Evolutionary conservation across 108 stramenopile species (phyloP).

Genomic region (Skeletonema marinoi): DNA sequence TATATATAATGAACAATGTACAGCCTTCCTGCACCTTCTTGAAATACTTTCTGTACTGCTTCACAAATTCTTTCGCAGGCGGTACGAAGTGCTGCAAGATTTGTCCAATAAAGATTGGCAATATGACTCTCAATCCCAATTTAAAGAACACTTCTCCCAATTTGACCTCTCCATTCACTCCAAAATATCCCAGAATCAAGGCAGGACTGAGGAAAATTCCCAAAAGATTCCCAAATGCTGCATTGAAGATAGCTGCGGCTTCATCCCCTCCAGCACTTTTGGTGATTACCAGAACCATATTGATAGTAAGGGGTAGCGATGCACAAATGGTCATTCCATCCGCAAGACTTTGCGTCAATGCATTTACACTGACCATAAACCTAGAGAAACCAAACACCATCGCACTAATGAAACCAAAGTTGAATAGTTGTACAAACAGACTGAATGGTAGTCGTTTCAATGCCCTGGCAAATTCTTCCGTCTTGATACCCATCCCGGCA

Average conservation of each 20-base stretch:
- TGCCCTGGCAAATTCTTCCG: slow-evolving; percentile 81
- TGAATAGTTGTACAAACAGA: slow-evolving; percentile 70
- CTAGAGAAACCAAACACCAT: slow-evolving; percentile 67
- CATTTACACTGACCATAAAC: slow-evolving; percentile 41
- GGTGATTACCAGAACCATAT: slow-evolving; percentile 82
- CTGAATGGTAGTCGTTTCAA: slow-evolving; percentile 73
- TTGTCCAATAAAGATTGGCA: slow-evolving; percentile 65
- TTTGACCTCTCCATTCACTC: slow-evolving; percentile 46
- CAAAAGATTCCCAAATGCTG: slow-evolving; percentile 63
- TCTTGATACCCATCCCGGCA: slow-evolving; percentile 78
- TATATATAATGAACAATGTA: slow-evolving; percentile 68
- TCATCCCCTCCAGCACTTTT: slow-evolving; percentile 81
- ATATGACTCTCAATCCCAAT: slow-evolving; percentile 54
- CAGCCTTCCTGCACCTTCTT: slow-evolving; percentile 54
- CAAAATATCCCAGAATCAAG: slow-evolving; percentile 58
- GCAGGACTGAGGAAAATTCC: slow-evolving; percentile 71
- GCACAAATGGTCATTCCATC: slow-evolving; percentile 85
- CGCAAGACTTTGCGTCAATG: slow-evolving; percentile 55
- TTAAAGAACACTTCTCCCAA: slow-evolving; percentile 55
- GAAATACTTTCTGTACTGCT: slow-evolving; percentile 48
- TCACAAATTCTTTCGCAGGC: slow-evolving; percentile 47
- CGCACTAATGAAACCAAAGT: slow-evolving; percentile 70
- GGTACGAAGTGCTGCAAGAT: slow-evolving; percentile 47
- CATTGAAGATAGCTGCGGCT: slow-evolving; percentile 80
- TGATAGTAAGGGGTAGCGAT: slow-evolving; percentile 80